These are phyloP conservation scores for Barnettozyma botsteinii DNA, from an alignment of 805 yeast genomes.

Conservation along the genomic window DNA sequence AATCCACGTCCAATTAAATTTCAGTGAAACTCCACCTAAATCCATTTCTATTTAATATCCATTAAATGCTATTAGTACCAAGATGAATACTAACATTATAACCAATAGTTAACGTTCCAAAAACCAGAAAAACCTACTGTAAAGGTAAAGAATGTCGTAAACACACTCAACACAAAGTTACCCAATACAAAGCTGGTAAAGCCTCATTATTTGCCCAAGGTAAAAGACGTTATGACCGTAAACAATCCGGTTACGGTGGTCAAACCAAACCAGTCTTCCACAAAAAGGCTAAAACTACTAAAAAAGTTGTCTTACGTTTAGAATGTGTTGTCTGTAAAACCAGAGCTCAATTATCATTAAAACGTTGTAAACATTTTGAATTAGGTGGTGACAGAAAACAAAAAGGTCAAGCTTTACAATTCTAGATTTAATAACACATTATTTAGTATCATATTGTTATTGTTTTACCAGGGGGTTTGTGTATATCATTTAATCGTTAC, in stretches of 20 bases:
- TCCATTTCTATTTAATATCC: no score
- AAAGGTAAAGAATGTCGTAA: slow-evolving; percentile 98
- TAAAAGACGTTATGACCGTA: slow-evolving; percentile 99
- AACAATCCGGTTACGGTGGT: slow-evolving; percentile 99
- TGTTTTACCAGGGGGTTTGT: slow-evolving; percentile 21
- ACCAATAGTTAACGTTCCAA: slow-evolving; percentile 97
- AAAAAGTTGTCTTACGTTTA: slow-evolving; percentile 98
- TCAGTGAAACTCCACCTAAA: no score
- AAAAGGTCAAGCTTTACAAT: slow-evolving; percentile 99
- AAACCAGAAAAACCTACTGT: slow-evolving; percentile 99
- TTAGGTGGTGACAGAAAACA: slow-evolving; percentile 99
- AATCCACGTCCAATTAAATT: no score
- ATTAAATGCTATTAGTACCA: no score
- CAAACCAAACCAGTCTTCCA: slow-evolving; percentile 99
- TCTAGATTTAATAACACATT: slow-evolving; percentile 47
- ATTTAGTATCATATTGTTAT: slow-evolving; percentile 12
- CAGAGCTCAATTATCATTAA: slow-evolving; percentile 94
- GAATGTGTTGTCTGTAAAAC: slow-evolving; percentile 99
- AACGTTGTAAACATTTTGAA: slow-evolving; percentile 99
- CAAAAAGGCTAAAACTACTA: slow-evolving; percentile 99
- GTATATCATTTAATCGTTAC: slow-evolving; percentile 20
- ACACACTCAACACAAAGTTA: slow-evolving; percentile 99
- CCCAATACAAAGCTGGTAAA: slow-evolving; percentile 99
- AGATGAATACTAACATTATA: slow-evolving; percentile 27
- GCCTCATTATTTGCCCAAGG: slow-evolving; percentile 99